Evolutionary conservation across 208 protist species (phyloP).

Genomic region (Histomonas meleagridis): DNA sequence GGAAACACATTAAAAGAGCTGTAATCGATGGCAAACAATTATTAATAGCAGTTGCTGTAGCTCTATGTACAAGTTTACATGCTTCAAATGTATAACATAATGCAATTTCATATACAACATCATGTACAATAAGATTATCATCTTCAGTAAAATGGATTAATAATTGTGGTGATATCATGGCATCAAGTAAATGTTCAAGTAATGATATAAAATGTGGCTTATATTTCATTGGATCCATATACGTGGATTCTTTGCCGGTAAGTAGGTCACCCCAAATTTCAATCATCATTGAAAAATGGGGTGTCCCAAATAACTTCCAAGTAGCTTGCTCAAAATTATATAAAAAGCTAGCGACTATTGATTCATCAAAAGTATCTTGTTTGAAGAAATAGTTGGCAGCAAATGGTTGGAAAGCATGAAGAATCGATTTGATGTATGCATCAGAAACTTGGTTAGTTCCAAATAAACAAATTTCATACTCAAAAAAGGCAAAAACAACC

Average conservation of each 20-base stretch:
- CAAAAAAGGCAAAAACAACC: neutral
- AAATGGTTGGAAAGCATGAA: neutral
- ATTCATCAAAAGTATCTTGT: neutral
- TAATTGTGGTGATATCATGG: neutral
- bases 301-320: neutral
- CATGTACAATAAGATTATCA: neutral
- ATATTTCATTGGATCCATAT: neutral
- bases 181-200: neutral
- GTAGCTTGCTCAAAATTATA: neutral
- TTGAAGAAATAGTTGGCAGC: neutral
- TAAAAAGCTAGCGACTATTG: neutral
- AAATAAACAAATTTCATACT: neutral
- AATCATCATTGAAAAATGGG: neutral
- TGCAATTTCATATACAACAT: neutral
- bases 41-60: neutral
- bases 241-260: neutral
- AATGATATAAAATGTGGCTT: neutral
- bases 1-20: neutral
- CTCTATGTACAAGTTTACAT: neutral
- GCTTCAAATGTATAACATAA: no score
- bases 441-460: neutral
- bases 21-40: neutral
- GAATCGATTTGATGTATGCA: neutral
- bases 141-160: neutral
- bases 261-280: neutral